A percentile compares a stretch with the other conserved stretches of the same genome.
Conservation (phyloP, 1,284 basidiomycete species). For the Moesziomyces sp. region DNA sequence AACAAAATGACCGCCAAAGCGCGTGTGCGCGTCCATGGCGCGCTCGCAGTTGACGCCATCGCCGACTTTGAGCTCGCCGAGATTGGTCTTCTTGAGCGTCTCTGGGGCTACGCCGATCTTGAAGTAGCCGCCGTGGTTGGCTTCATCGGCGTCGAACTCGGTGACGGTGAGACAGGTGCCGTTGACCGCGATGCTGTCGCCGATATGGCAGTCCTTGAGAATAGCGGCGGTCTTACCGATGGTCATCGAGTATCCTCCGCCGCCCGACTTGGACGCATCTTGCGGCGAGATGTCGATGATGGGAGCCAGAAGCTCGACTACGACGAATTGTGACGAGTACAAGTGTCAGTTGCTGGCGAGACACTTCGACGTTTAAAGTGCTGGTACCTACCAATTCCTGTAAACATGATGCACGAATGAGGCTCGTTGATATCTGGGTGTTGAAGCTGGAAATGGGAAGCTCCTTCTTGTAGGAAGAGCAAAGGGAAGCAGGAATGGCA, state of each 20-base stretch:
- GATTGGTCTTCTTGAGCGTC: conserved; percentile 87
- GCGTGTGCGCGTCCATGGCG: conserved; percentile 86
- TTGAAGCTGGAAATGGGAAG: neutral
- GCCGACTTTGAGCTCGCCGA: conserved; percentile 80
- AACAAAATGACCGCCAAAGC: conserved; percentile 97
- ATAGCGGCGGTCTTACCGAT: conserved; percentile 80
- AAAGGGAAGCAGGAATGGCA: neutral
- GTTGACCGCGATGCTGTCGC: conserved; percentile 92
- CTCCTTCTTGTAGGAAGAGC: conserved; percentile 1
- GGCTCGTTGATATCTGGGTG: neutral
- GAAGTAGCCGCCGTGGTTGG: conserved; percentile 72
- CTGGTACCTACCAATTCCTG: conserved; percentile 50
- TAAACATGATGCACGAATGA: conserved; percentile 47
- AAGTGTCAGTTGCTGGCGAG: neutral
- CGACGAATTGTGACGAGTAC: neutral
- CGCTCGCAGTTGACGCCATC: conserved; percentile 93
- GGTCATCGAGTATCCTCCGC: conserved; percentile 82
- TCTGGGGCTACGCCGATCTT: conserved; percentile 95
- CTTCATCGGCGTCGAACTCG: conserved; percentile 73
- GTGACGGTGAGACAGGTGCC: conserved; percentile 88
- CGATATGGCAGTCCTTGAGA: conserved; percentile 88
- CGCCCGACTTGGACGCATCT: conserved; percentile 73
- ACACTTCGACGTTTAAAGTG: neutral
- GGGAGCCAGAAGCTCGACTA: conserved; percentile 78
- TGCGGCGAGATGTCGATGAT: conserved; percentile 73